Conservation (phyloP, 164 flowering plant genomes). For the Macadamia tetraphylla region DNA sequence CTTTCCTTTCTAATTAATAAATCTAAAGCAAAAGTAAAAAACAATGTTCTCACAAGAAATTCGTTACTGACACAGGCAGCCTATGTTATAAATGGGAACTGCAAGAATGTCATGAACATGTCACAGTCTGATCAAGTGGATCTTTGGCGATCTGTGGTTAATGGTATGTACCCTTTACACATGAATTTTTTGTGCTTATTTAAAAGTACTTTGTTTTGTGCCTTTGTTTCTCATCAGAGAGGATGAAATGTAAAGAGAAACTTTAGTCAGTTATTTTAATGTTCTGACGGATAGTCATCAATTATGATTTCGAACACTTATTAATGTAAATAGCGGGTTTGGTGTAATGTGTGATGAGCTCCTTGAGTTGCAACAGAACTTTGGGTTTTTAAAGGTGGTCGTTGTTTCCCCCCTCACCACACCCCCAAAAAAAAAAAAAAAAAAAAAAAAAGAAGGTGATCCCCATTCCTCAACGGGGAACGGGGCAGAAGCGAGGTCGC, state of each 20-base stretch:
- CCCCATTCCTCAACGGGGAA: too few species aligned
- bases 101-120: conserved; percentile 97
- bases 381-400: too few species aligned
- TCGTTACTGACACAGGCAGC: conserved; percentile 59
- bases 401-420: too few species aligned
- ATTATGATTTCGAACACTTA: too few species aligned
- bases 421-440: too few species aligned
- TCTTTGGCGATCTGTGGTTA: conserved; percentile 74
- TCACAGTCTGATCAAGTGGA: conserved; percentile 88
- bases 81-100: conserved; percentile 83
- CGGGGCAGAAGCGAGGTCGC: too few species aligned
- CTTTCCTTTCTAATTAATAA: too few species aligned
- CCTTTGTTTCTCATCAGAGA: neutral
- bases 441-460: too few species aligned
- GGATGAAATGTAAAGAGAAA: neutral
- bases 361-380: too few species aligned
- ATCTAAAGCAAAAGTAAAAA: neutral
- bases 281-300: neutral
- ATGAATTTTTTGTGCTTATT: neutral
- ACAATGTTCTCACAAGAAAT: neutral
- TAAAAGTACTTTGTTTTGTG: neutral
- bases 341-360: too few species aligned
- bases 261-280: neutral
- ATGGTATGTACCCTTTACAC: conserved; percentile 38
- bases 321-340: too few species aligned